phyloP scores from a whole-genome alignment of 176 grass and related monocot genomes.

The Musa schizocarpa region DNA sequence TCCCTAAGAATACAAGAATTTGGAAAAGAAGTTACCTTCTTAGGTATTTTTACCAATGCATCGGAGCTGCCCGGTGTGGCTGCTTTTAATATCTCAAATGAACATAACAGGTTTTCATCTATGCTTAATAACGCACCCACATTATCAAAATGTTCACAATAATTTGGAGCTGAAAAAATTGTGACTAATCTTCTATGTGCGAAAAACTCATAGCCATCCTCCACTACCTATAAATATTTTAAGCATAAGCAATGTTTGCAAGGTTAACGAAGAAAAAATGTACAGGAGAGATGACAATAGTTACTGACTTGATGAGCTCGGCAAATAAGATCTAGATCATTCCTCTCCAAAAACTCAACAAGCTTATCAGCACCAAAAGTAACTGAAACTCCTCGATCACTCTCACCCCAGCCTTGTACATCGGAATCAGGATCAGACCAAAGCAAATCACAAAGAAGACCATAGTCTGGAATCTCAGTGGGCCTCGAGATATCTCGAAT shows the following conservation, averaged over 20 bases:
- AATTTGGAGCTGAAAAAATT: constrained; percentile 30
- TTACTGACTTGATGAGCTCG: constrained; percentile 57
- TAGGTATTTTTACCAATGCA: constrained; percentile 36
- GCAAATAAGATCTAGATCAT: constrained; percentile 61
- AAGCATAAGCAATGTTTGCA: background rate
- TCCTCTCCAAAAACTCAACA: constrained; percentile 63
- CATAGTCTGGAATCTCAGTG: constrained; percentile 23
- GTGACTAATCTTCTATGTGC: constrained; percentile 25
- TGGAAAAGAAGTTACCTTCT: constrained; percentile 35
- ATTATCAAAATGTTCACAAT: constrained; percentile 27
- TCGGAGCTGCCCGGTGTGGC: constrained; percentile 13
- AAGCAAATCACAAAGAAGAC: constrained; percentile 31
- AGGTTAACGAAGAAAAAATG: background rate
- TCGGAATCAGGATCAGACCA: constrained; percentile 26
- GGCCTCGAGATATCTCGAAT: constrained; percentile 15
- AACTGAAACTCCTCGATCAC: constrained; percentile 38
- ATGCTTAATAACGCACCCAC: constrained; percentile 29
- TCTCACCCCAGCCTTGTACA: constrained; percentile 17
- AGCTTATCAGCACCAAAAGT: constrained; percentile 60
- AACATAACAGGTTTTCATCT: constrained; percentile 20
- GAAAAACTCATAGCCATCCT: constrained; percentile 28
- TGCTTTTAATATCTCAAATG: constrained; percentile 26
- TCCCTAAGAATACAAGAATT: background rate
- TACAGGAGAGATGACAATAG: background rate
- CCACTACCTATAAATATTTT: constrained; percentile 17